phyloP scores from a whole-genome alignment of 768 basidiomycete genomes.

The Naganishia onofrii region DNA sequence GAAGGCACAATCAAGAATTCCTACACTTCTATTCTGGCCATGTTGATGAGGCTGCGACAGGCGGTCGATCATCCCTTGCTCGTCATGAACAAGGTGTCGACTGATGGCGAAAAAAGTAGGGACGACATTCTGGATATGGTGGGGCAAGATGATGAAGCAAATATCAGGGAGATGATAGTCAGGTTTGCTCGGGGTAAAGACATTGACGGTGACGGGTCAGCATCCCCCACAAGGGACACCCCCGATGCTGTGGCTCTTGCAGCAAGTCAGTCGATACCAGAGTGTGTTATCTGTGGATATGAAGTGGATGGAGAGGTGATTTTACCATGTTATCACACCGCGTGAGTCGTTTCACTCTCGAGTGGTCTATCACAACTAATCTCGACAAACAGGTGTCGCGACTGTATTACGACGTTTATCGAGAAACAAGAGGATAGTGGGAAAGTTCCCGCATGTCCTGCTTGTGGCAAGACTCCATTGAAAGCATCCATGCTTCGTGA shows the following conservation, averaged over 20 bases:
- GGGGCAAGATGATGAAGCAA: conserved; percentile 33
- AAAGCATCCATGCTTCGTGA: conserved; percentile 43
- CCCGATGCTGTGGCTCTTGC: conserved; percentile 5
- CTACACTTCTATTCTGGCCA: conserved; percentile 64
- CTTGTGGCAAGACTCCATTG: conserved; percentile 57
- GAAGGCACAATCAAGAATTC: conserved; percentile 80
- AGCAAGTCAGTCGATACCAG: conserved; percentile 4
- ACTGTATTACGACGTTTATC: conserved; percentile 77
- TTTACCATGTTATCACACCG: conserved; percentile 46
- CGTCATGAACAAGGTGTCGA: conserved; percentile 60
- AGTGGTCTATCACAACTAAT: conserved; percentile 9
- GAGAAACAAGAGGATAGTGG: conserved; percentile 66
- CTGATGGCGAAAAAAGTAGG: conserved; percentile 53
- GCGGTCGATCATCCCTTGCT: conserved; percentile 88
- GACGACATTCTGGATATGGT: conserved; percentile 39
- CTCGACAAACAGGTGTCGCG: conserved; percentile 68
- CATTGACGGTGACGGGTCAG: conserved; percentile 34
- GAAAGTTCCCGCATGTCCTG: conserved; percentile 73
- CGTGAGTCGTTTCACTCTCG: conserved; percentile 33
- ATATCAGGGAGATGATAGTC: conserved; percentile 64
- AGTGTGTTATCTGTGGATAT: conserved; percentile 53
- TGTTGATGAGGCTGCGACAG: conserved; percentile 88
- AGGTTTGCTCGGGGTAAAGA: conserved; percentile 57
- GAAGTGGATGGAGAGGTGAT: conserved; percentile 61
- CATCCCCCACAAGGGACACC: not conserved